These are phyloP conservation scores for Rosa lucieae DNA, from an alignment of 306 rosid species.

Conservation along the genomic window DNA sequence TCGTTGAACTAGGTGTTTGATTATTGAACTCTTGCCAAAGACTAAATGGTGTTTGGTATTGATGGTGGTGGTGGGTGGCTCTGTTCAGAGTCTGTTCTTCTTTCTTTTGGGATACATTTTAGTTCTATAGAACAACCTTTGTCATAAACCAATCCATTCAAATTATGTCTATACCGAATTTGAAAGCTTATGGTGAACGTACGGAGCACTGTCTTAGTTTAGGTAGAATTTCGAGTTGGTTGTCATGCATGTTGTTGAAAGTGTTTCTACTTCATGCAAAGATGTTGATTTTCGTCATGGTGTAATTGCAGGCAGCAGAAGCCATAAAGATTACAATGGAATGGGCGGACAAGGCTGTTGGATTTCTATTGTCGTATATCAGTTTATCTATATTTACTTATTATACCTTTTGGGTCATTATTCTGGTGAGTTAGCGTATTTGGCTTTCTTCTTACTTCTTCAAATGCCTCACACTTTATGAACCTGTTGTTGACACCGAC, in stretches of 20 bases:
- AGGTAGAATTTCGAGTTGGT: background rate
- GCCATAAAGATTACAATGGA: conserved; percentile 52
- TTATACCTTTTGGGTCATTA: conserved; percentile 92
- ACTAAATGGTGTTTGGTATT: background rate
- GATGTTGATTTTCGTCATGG: conserved; percentile 17
- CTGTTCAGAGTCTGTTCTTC: background rate
- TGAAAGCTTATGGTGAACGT: background rate
- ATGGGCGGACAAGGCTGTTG: conserved; percentile 80
- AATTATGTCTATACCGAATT: no score
- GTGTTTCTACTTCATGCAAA: conserved; percentile 5
- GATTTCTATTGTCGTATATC: conserved; percentile 63
- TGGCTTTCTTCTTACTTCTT: conserved; percentile 5
- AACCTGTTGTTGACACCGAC: conserved; percentile 8
- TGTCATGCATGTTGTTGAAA: background rate
- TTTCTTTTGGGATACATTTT: background rate
- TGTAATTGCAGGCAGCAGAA: conserved; percentile 44
- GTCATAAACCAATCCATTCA: background rate
- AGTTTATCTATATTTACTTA: conserved; percentile 84
- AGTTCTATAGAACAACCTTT: background rate
- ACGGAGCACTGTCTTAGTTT: background rate
- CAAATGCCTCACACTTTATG: background rate
- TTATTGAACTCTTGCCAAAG: background rate
- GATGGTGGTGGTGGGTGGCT: background rate
- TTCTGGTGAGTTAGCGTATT: conserved; percentile 60
- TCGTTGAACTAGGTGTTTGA: background rate